Evolutionary conservation across 495 filamentous ascomycete species (phyloP).

Genomic region (Wilcoxina mikolae): DNA sequence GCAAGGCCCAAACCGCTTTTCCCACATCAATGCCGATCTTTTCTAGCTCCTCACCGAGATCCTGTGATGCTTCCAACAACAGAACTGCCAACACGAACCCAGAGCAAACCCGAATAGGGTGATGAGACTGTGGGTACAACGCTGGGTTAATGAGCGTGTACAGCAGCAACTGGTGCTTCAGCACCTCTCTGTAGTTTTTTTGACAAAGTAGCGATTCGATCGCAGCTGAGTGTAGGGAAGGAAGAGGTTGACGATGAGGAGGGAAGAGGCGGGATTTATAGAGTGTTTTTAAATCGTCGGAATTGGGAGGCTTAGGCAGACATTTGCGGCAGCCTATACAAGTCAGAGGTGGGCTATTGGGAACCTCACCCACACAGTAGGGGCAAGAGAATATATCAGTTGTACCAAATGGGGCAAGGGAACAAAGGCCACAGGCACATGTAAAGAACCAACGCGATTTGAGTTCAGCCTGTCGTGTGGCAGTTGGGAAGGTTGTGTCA

Average conservation of each 20-base stretch:
- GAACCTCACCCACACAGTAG: background rate
- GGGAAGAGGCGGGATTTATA: slow-evolving; percentile 11
- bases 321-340: slow-evolving; percentile 8
- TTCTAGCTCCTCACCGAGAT: background rate
- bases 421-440: slow-evolving; percentile 46
- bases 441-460: slow-evolving; percentile 48
- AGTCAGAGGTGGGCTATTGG: background rate
- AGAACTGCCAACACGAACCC: slow-evolving; percentile 20
- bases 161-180: slow-evolving; percentile 15
- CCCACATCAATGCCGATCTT: slow-evolving; percentile 15
- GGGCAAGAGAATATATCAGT: slow-evolving; percentile 11
- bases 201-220: slow-evolving; percentile 13
- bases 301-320: background rate
- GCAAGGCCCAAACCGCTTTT: slow-evolving; percentile 21
- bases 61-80: slow-evolving; percentile 15
- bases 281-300: slow-evolving; percentile 5
- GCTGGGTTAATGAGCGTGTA: slow-evolving; percentile 15
- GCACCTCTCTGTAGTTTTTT: slow-evolving; percentile 10
- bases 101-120: slow-evolving; percentile 18
- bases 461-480: slow-evolving; percentile 39
- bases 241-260: slow-evolving; percentile 16
- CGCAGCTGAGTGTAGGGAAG: slow-evolving; percentile 13
- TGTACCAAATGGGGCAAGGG: slow-evolving; percentile 21
- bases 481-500: slow-evolving; percentile 41
- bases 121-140: slow-evolving; percentile 19